A percentile compares a stretch with the other conserved stretches of the same genome.
Evolutionary conservation across 2,329 filamentous ascomycete genomes (phyloP).

Genomic region (Macrophomina pseudophaseolina): DNA sequence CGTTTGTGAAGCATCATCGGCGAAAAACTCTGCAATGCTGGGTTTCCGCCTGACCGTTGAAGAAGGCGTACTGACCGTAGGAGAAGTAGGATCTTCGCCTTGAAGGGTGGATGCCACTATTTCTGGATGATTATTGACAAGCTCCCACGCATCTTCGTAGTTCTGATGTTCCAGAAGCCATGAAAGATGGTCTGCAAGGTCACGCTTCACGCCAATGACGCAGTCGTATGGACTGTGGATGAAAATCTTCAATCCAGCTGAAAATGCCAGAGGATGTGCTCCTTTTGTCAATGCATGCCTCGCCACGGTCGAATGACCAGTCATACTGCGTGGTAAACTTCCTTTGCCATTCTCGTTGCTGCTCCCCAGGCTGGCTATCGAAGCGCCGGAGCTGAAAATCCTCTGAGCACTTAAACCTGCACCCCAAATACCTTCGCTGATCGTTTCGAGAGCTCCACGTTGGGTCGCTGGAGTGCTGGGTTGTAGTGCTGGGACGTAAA

Average conservation of each 20-base stretch:
- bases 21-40: constrained; percentile 70
- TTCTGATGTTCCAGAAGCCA: constrained; percentile 85
- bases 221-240: constrained; percentile 97
- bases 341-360: constrained; percentile 41
- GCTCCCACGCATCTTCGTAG: constrained; percentile 85
- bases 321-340: constrained; percentile 25
- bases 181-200: constrained; percentile 79
- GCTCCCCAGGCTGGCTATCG: constrained; percentile 60
- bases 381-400: constrained; percentile 85
- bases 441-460: constrained; percentile 75
- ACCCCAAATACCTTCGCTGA: constrained; percentile 85
- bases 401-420: constrained; percentile 85
- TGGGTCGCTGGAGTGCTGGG: constrained; percentile 63
- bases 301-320: constrained; percentile 28
- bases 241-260: constrained; percentile 78
- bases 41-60: constrained; percentile 36
- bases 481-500: constrained; percentile 73
- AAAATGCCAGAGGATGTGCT: constrained; percentile 55
- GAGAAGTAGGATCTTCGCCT: constrained; percentile 45
- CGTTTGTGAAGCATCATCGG: constrained; percentile 70
- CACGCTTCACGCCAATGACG: constrained; percentile 86
- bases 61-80: constrained; percentile 49
- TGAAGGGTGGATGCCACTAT: constrained; percentile 44
- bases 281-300: constrained; percentile 28
- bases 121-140: constrained; percentile 88